Evolutionary conservation across 345 rosid species (phyloP).

Genomic region (Moricandia arvensis): DNA sequence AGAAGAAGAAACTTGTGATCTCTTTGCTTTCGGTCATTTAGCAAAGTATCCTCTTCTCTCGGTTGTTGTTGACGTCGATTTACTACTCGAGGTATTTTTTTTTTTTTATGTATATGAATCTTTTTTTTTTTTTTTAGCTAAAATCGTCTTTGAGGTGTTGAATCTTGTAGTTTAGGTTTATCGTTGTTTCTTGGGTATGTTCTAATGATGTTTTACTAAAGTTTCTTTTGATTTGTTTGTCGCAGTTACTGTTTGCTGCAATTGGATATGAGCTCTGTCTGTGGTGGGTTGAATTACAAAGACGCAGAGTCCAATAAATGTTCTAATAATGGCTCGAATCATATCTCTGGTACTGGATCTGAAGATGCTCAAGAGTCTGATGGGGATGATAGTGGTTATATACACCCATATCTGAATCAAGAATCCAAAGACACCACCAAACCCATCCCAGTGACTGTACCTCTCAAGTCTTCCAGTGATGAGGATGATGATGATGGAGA

Average conservation of each 20-base stretch:
- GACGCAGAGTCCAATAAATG: constrained; percentile 37
- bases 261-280: constrained; percentile 44
- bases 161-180: too few relatives aligned
- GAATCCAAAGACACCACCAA: constrained; percentile 26
- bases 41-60: too few relatives aligned
- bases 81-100: neutral
- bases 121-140: too few relatives aligned
- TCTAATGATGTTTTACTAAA: neutral
- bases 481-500: constrained; percentile 23
- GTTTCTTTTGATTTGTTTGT: neutral
- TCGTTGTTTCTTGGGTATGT: neutral
- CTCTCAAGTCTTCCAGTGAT: constrained; percentile 31
- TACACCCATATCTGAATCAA: constrained; percentile 37
- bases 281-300: constrained; percentile 26
- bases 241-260: constrained; percentile 12
- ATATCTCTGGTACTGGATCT: constrained; percentile 25
- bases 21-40: too few relatives aligned
- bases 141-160: too few relatives aligned
- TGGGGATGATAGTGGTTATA: constrained; percentile 38
- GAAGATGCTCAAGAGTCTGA: constrained; percentile 46
- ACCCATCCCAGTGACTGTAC: constrained; percentile 23
- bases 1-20: too few relatives aligned
- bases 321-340: constrained; percentile 26
- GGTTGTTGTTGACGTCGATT: too few relatives aligned
- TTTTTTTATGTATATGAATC: too few relatives aligned